These are phyloP conservation scores for Suillus placidus DNA, from an alignment of 768 basidiomycete genomes.

Conservation along the genomic window DNA sequence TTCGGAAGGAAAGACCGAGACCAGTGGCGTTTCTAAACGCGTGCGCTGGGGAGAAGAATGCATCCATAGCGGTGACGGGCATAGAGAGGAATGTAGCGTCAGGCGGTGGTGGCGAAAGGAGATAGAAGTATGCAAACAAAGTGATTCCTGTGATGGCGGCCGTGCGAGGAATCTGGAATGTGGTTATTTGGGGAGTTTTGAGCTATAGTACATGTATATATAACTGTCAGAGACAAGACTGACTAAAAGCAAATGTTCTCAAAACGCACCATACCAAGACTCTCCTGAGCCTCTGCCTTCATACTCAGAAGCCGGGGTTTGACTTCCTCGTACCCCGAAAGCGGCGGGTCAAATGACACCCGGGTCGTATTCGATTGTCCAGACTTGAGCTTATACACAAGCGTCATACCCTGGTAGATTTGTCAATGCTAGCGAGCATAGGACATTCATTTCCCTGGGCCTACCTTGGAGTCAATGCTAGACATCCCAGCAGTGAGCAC, in stretches of 20 bases:
- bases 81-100: conserved; percentile 12
- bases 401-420: conserved; percentile 60
- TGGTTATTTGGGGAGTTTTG: conserved; percentile 60
- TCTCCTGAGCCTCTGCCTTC: conserved; percentile 80
- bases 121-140: conserved; percentile 25
- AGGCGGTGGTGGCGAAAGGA: conserved; percentile 18
- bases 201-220: conserved; percentile 41
- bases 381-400: conserved; percentile 60
- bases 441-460: conserved; percentile 8
- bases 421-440: not conserved
- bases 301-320: conserved; percentile 78
- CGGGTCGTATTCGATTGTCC: conserved; percentile 48
- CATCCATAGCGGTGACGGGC: conserved; percentile 16
- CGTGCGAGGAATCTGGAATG: conserved; percentile 53
- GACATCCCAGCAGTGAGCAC: conserved; percentile 70
- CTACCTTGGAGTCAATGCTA: conserved; percentile 65
- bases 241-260: not conserved
- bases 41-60: conserved; percentile 26
- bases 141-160: conserved; percentile 25
- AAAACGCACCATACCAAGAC: conserved; percentile 71
- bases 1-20: conserved; percentile 20
- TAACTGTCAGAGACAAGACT: not conserved
- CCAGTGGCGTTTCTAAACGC: conserved; percentile 17
- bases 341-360: conserved; percentile 70
- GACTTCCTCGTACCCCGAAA: conserved; percentile 77